phyloP scores from a whole-genome alignment of 495 filamentous ascomycete species.

The Neurospora cerealis region DNA sequence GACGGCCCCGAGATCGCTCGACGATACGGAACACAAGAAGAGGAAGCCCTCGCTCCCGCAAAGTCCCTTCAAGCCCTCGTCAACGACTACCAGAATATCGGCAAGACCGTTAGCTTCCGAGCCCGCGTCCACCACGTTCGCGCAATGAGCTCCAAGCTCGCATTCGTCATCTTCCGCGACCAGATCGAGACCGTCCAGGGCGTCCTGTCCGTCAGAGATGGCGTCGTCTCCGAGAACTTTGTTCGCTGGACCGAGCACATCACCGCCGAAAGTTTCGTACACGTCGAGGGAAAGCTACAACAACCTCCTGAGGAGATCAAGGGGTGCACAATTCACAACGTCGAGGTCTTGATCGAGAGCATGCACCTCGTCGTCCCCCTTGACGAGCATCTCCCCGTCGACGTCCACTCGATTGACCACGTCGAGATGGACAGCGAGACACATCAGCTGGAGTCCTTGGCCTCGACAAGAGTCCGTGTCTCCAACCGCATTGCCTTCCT shows the following conservation, averaged over 20 bases:
- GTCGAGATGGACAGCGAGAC: constrained; percentile 29
- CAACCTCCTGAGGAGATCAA: constrained; percentile 66
- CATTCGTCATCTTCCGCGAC: constrained; percentile 80
- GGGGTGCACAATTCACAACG: constrained; percentile 62
- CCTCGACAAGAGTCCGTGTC: constrained; percentile 41
- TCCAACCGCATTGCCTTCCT: constrained; percentile 81
- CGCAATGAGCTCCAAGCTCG: constrained; percentile 75
- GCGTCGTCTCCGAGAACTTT: constrained; percentile 62
- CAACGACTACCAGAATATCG: constrained; percentile 32
- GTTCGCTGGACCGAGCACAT: constrained; percentile 78
- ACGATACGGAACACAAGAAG: constrained; percentile 46
- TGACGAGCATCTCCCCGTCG: constrained; percentile 60
- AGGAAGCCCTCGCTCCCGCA: constrained; percentile 22
- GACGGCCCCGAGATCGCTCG: constrained; percentile 47
- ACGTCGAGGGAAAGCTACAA: constrained; percentile 67
- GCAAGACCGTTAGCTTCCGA: constrained; percentile 64
- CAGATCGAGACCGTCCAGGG: constrained; percentile 76
- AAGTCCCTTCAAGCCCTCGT: constrained; percentile 10
- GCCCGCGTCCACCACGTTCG: constrained; percentile 80
- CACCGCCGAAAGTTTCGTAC: constrained; percentile 69
- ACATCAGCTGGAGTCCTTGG: constrained; percentile 30
- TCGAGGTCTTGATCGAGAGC: constrained; percentile 72
- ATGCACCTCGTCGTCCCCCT: constrained; percentile 57
- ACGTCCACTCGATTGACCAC: constrained; percentile 42
- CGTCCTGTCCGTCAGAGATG: constrained; percentile 50